phyloP scores from a whole-genome alignment of 2,329 filamentous ascomycete genomes.

The Aureobasidium musti region DNA sequence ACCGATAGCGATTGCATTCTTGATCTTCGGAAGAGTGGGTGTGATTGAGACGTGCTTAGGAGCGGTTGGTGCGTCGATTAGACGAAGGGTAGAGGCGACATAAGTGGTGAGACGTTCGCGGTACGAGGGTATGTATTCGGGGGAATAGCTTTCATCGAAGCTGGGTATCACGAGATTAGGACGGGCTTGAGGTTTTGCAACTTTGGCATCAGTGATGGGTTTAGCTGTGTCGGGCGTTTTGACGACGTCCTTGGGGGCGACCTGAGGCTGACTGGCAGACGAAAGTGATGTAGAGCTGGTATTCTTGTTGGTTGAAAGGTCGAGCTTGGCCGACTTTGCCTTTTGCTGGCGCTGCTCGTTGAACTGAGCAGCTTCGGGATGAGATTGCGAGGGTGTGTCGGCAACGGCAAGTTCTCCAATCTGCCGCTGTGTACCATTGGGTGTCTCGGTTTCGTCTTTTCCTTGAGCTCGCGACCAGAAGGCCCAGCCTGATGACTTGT shows the following conservation, averaged over 20 bases:
- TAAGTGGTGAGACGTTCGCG: conserved; percentile 46
- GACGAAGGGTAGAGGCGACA: conserved; percentile 41
- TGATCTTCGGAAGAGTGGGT: conserved; percentile 66
- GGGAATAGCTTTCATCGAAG: conserved; percentile 66
- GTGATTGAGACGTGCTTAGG: conserved; percentile 68
- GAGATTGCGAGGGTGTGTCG: conserved; percentile 53
- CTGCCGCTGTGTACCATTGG: conserved; percentile 58
- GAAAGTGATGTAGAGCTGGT: background rate
- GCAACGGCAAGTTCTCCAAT: conserved; percentile 55
- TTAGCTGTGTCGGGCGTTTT: conserved; percentile 8
- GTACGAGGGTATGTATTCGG: conserved; percentile 49
- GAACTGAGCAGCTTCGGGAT: conserved; percentile 55
- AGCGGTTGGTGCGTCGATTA: conserved; percentile 50
- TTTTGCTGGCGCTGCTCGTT: conserved; percentile 45
- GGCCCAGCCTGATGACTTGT: conserved; percentile 68
- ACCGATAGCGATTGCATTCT: conserved; percentile 86
- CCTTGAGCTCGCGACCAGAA: conserved; percentile 70
- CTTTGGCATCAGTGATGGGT: conserved; percentile 1
- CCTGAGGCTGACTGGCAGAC: background rate
- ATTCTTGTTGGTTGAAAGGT: conserved; percentile 33
- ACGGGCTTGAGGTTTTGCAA: conserved; percentile 13
- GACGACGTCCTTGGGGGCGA: background rate
- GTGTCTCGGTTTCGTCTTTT: conserved; percentile 50
- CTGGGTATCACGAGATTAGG: conserved; percentile 69
- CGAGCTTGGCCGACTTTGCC: conserved; percentile 34